phyloP scores from a whole-genome alignment of 2,329 filamentous ascomycete species.

The Diaporthe citrichinensis region DNA sequence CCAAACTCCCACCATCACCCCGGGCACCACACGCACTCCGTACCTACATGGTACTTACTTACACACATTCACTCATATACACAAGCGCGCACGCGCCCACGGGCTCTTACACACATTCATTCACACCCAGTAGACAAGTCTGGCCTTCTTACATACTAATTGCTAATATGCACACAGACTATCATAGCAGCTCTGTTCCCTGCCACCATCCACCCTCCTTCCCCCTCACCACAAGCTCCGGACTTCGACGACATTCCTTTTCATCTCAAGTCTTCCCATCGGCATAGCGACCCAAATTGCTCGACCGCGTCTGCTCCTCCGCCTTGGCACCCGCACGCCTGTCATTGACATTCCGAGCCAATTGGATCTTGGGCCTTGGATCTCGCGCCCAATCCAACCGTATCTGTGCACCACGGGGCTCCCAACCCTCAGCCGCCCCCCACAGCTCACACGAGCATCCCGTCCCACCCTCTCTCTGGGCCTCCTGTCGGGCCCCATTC shows the following conservation, averaged over 20 bases:
- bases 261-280: constrained; percentile 25
- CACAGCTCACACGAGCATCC: constrained; percentile 5
- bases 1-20: constrained; percentile 14
- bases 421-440: constrained; percentile 7
- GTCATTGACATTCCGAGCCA: constrained; percentile 23
- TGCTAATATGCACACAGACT: constrained; percentile 28
- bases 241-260: constrained; percentile 20
- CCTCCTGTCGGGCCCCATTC: not conserved
- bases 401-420: constrained; percentile 5
- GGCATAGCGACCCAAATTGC: constrained; percentile 13
- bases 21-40: not conserved
- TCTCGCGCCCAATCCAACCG: constrained; percentile 17
- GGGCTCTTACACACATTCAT: not conserved
- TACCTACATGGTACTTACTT: not conserved
- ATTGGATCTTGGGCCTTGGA: constrained; percentile 10
- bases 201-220: not conserved
- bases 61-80: not conserved
- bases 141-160: not conserved
- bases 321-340: constrained; percentile 31
- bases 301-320: not conserved
- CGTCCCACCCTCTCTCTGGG: constrained; percentile 14
- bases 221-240: constrained; percentile 6
- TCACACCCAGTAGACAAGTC: not conserved
- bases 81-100: not conserved
- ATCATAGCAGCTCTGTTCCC: constrained; percentile 8